Percentiles rank a stretch among this genome's conserved stretches.
These are phyloP conservation scores for Parasitella parasitica DNA, from an alignment of 371 early-diverging fungal genomes.

Conservation along the genomic window DNA sequence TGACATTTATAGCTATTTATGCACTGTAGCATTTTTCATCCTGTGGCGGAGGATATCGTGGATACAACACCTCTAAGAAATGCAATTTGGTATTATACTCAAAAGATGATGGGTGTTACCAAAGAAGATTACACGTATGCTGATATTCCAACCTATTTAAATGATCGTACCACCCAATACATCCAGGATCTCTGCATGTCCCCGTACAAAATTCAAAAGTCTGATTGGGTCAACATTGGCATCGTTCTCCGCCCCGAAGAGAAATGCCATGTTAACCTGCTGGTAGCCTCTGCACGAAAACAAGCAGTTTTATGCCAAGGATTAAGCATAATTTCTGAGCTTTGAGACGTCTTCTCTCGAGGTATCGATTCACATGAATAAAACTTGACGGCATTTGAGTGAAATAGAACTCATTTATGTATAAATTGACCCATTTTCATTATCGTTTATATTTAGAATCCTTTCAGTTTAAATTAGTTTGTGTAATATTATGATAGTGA, in stretches of 20 bases:
- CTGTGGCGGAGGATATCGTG: constrained; percentile 48
- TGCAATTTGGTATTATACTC: constrained; percentile 66
- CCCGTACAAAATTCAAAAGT: constrained; percentile 43
- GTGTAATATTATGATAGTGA: background rate
- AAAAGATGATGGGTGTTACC: constrained; percentile 58
- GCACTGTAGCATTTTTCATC: constrained; percentile 39
- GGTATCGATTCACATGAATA: no score
- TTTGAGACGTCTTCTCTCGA: background rate
- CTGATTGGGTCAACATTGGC: constrained; percentile 62
- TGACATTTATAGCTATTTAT: background rate
- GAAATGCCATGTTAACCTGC: constrained; percentile 65
- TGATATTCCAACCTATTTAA: constrained; percentile 46
- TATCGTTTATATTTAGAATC: no score
- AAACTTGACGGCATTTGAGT: no score
- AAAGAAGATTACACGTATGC: constrained; percentile 66
- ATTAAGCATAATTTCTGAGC: constrained; percentile 30
- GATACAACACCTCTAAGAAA: constrained; percentile 63
- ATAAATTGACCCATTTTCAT: no score
- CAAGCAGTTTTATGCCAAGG: constrained; percentile 63
- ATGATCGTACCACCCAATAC: constrained; percentile 48
- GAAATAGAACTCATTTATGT: no score
- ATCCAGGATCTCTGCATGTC: constrained; percentile 48
- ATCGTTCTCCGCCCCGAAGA: constrained; percentile 64
- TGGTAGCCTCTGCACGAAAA: constrained; percentile 63
- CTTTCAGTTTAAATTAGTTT: background rate